These are phyloP conservation scores for Tricholoma furcatifolium DNA, from an alignment of 768 basidiomycete species.

Conservation along the genomic window DNA sequence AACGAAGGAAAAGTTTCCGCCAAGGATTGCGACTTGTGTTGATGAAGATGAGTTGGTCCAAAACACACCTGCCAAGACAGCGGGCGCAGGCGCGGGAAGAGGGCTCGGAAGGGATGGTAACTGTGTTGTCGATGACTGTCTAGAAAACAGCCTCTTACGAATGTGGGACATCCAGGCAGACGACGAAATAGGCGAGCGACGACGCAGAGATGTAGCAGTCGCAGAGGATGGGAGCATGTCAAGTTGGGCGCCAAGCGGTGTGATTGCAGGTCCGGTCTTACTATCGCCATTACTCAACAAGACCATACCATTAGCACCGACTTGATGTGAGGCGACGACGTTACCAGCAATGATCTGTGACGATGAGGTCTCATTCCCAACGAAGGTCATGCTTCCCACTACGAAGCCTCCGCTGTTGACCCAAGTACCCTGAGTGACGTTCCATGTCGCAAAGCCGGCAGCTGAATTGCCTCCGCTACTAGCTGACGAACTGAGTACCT, in stretches of 20 bases:
- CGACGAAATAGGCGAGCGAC: slow-evolving; percentile 34
- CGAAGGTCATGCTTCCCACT: slow-evolving; percentile 65
- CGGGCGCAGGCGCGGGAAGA: slow-evolving; percentile 65
- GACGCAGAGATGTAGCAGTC: slow-evolving; percentile 29
- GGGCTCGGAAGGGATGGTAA: slow-evolving; percentile 53
- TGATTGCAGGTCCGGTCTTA: slow-evolving; percentile 51
- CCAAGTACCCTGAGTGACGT: slow-evolving; percentile 61
- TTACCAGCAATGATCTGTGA: slow-evolving; percentile 72
- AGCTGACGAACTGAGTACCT: slow-evolving; percentile 31
- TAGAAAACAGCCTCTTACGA: slow-evolving; percentile 43
- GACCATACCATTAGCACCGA: slow-evolving; percentile 79
- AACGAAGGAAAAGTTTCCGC: slow-evolving; percentile 83
- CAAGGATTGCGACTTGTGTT: slow-evolving; percentile 70
- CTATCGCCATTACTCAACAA: slow-evolving; percentile 65
- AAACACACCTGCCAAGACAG: slow-evolving; percentile 83
- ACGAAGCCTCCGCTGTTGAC: slow-evolving; percentile 73
- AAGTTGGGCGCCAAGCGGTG: slow-evolving; percentile 61
- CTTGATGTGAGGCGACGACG: slow-evolving; percentile 51
- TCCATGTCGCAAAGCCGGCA: slow-evolving; percentile 78
- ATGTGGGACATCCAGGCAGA: slow-evolving; percentile 50
- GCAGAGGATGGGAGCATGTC: slow-evolving; percentile 34
- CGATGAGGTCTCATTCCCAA: slow-evolving; percentile 62
- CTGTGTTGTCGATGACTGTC: slow-evolving; percentile 48
- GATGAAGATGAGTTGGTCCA: slow-evolving; percentile 80
- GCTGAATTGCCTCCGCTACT: slow-evolving; percentile 33